phyloP scores from a whole-genome alignment of 73 alveolate genomes.

The Loxodes magnus region DNA sequence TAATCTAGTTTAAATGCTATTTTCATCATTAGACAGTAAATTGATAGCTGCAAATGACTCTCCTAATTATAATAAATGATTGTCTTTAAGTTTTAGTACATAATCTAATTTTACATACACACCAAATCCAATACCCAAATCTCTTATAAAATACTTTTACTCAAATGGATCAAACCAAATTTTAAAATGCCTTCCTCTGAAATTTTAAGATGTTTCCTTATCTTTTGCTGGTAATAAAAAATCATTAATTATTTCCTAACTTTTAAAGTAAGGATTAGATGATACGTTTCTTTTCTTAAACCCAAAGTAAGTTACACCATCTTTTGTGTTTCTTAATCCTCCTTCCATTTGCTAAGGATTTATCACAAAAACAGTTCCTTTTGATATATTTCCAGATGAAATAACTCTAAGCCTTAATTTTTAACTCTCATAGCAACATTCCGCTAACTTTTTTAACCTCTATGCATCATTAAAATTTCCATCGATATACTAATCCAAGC shows the following conservation, averaged over 20 bases:
- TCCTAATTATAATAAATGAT: slow-evolving; percentile 69
- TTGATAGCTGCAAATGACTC: slow-evolving; percentile 61
- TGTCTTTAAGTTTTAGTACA: slow-evolving; percentile 60
- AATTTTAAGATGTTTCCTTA: slow-evolving; percentile 24
- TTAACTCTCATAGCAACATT: too few relatives aligned
- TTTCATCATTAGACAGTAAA: slow-evolving; percentile 15
- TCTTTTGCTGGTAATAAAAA: slow-evolving; percentile 41
- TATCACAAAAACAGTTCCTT: slow-evolving; percentile 34
- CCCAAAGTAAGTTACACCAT: slow-evolving; percentile 68
- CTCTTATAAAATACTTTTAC: slow-evolving; percentile 43
- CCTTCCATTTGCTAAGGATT: slow-evolving; percentile 42
- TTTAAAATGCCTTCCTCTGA: slow-evolving; percentile 45
- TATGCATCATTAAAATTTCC: too few relatives aligned
- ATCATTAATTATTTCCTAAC: slow-evolving; percentile 48
- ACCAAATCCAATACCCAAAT: slow-evolving; percentile 83
- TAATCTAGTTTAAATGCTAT: slow-evolving; percentile 5
- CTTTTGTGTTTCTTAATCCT: slow-evolving; percentile 27
- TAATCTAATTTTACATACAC: slow-evolving; percentile 57
- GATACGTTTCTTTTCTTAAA: slow-evolving; percentile 20
- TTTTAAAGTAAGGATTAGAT: background rate
- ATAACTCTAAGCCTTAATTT: slow-evolving; percentile 29
- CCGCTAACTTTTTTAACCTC: too few relatives aligned
- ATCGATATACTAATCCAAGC: too few relatives aligned
- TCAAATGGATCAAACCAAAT: slow-evolving; percentile 30
- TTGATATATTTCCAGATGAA: slow-evolving; percentile 36